Evolutionary conservation across 768 basidiomycete species (phyloP).

Genomic region (Auricularia heimuer): DNA sequence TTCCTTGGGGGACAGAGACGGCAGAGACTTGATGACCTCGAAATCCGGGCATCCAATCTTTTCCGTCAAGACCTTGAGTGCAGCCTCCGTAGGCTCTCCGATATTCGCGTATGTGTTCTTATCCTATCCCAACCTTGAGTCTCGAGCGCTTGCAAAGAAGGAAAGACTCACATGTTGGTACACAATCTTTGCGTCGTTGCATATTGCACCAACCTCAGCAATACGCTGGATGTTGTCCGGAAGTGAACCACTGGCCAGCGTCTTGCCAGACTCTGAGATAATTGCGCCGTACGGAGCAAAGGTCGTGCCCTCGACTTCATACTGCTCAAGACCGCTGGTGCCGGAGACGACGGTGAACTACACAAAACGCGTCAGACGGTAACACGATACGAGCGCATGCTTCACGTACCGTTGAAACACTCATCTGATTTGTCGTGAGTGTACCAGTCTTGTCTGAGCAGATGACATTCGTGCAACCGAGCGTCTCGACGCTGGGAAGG

Average conservation of each 20-base stretch:
- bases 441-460: constrained; percentile 99
- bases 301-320: constrained; percentile 81
- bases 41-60: constrained; percentile 74
- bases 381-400: neutral
- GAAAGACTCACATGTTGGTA: constrained; percentile 55
- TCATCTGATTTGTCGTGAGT: constrained; percentile 95
- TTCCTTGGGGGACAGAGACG: constrained; percentile 40
- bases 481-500: constrained; percentile 91
- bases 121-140: constrained; percentile 34
- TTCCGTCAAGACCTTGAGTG: constrained; percentile 88
- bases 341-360: constrained; percentile 66
- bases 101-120: constrained; percentile 71
- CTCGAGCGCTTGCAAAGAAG: neutral
- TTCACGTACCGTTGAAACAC: constrained; percentile 62
- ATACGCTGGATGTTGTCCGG: constrained; percentile 64
- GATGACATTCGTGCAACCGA: constrained; percentile 97
- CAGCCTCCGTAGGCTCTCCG: constrained; percentile 96
- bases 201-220: constrained; percentile 86
- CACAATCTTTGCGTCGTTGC: constrained; percentile 88
- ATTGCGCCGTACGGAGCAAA: constrained; percentile 81
- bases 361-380: neutral
- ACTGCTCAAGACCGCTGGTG: constrained; percentile 48
- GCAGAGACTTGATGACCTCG: constrained; percentile 46
- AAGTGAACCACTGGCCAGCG: constrained; percentile 36
- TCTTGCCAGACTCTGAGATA: constrained; percentile 38